These are phyloP conservation scores for Mycena latifolia DNA, from an alignment of 768 basidiomycete species.

Conservation along the genomic window DNA sequence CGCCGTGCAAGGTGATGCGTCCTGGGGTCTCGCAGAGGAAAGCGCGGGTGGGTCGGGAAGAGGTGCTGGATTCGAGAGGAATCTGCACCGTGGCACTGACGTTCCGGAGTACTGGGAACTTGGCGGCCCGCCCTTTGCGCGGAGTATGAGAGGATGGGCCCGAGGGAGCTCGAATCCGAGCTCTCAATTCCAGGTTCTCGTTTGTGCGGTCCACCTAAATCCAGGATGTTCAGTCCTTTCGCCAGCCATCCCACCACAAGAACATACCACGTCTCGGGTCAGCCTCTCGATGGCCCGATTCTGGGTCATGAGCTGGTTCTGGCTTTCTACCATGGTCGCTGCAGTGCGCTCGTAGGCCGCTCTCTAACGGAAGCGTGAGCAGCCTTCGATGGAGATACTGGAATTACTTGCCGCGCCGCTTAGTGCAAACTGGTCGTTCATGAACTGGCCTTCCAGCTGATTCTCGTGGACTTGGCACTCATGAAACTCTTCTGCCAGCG, in stretches of 20 bases:
- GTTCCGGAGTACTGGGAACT: too few relatives aligned
- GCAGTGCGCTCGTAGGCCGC: not conserved
- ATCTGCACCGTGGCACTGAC: too few relatives aligned
- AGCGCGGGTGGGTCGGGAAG: too few relatives aligned
- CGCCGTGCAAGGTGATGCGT: too few relatives aligned
- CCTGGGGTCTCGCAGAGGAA: too few relatives aligned
- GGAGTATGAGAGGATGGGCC: not conserved
- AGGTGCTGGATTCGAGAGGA: too few relatives aligned
- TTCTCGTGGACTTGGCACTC: too few relatives aligned
- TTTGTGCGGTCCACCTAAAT: conserved; percentile 5
- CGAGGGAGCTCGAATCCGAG: not conserved
- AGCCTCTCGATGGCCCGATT: not conserved
- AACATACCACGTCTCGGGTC: not conserved
- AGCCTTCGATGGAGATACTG: not conserved
- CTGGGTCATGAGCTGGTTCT: conserved; percentile 7
- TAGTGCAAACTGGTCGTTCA: not conserved
- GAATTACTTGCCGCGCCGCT: not conserved
- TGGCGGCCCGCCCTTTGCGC: conserved; percentile 2
- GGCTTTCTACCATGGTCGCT: not conserved
- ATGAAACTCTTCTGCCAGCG: too few relatives aligned
- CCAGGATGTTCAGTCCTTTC: not conserved
- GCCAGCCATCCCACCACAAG: not conserved
- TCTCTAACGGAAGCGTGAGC: conserved; percentile 5
- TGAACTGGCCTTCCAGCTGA: not conserved
- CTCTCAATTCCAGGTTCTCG: not conserved